Evolutionary conservation across 2,329 filamentous ascomycete species (phyloP), one percentile per base, ranked within the genome.

Genomic region (Penicillium nordicum): DNA sequence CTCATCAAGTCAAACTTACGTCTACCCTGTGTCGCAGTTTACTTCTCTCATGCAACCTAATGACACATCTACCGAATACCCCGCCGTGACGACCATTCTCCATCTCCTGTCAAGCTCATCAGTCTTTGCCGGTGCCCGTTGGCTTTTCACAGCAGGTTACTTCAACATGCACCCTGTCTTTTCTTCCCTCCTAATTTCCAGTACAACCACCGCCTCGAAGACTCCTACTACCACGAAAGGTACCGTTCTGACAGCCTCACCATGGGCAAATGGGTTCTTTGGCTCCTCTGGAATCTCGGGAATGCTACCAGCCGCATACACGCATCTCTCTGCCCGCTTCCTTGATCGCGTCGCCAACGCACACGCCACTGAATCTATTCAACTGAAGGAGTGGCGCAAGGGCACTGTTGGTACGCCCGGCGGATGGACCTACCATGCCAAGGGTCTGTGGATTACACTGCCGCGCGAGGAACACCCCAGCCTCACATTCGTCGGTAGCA

Each of bases 351-450:
- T 88, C 1, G 71, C 77, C 0, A 72, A 72, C n/a, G 78, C 79
- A 8, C 79, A 82, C 1, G 74, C 82, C 5, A 79, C 79, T 11
- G 76, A 81, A 1, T 80, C 82, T 10, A 88, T 97, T 29, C 76
- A 83, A 4, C 79, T 99, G 4, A 89, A 90, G 60, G 94, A 99
- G 75, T 99, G 94, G 94, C 84, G 88, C 7, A 82, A 82, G 44
- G 94, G 94, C 9, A 89, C 86, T 0, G 89, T 96, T 2, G 89
- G 89, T 18, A 83, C 91, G 65, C 86, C 89, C 0, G 90, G 80
- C 1, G 93, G 91, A 0, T 99, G 95, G 94, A 97, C 93, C 0
- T 99, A 99, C 74, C 94, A 99, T 68, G 94, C 94, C 46, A 99
- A 99, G 75, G 94, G 94, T 0, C 80, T 97, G 2, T 97, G 93